These are phyloP conservation scores for Ampelocalamus luodianensis DNA, from an alignment of 176 grass and related monocot genomes.

Conservation along the genomic window DNA sequence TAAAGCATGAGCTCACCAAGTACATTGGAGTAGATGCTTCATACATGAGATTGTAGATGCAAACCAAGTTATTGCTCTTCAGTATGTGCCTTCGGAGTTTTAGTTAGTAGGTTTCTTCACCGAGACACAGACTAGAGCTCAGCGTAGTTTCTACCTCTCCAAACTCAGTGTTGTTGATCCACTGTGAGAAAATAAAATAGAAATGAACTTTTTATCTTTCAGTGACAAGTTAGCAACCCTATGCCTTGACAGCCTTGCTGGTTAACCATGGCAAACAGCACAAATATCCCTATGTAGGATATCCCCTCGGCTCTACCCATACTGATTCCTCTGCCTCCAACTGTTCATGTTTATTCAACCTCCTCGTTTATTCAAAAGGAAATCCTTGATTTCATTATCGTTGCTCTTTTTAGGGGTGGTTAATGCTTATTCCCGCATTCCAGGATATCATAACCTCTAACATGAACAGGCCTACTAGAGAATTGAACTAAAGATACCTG, in stretches of 20 bases:
- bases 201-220: neutral
- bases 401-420: neutral
- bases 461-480: neutral
- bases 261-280: neutral
- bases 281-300: neutral
- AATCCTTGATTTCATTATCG: neutral
- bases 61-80: too few relatives aligned
- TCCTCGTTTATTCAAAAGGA: neutral
- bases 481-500: slow-evolving; percentile 19
- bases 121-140: too few relatives aligned
- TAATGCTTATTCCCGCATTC: neutral
- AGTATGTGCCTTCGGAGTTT: too few relatives aligned
- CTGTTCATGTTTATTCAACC: neutral
- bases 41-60: too few relatives aligned
- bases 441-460: neutral
- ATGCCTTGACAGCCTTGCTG: neutral
- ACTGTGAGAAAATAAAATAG: neutral
- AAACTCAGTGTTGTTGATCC: too few relatives aligned
- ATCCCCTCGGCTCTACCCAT: neutral
- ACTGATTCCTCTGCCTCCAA: neutral
- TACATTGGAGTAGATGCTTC: too few relatives aligned
- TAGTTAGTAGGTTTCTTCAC: too few relatives aligned
- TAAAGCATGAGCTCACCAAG: too few relatives aligned
- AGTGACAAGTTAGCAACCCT: neutral
- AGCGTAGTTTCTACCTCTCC: too few relatives aligned